These are phyloP conservation scores for Fonsecaea multimorphosa DNA, from an alignment of 2,329 filamentous ascomycete species.

Conservation along the genomic window DNA sequence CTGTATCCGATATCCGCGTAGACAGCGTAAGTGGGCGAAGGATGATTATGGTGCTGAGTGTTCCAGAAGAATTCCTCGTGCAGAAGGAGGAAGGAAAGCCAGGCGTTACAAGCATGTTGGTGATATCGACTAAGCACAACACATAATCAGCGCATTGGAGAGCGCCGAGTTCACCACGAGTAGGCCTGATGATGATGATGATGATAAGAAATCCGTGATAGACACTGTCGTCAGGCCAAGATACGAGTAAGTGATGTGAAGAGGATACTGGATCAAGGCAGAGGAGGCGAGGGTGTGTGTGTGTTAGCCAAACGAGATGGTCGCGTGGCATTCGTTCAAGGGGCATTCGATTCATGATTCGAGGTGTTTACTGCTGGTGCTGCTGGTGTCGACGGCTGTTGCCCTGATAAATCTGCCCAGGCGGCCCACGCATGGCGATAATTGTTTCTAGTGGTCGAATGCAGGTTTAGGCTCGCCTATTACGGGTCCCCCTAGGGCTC, in stretches of 20 bases:
- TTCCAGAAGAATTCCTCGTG: not conserved
- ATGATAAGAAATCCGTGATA: not conserved
- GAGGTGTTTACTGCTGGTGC: not conserved
- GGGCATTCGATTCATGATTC: too few species aligned
- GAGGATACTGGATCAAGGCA: not conserved
- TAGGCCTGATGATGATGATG: not conserved
- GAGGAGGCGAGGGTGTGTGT: not conserved
- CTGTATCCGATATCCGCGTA: not conserved
- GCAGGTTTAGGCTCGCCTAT: conserved; percentile 10
- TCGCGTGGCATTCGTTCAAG: not conserved
- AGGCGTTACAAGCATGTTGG: not conserved
- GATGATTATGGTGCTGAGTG: conserved; percentile 11
- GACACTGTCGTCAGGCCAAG: not conserved
- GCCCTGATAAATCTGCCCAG: not conserved
- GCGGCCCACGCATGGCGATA: conserved; percentile 1
- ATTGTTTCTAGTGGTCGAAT: conserved; percentile 17
- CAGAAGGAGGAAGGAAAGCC: not conserved
- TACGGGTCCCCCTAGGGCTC: too few species aligned
- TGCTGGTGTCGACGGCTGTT: too few species aligned
- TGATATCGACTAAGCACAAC: conserved; percentile 11
- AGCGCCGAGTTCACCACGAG: not conserved
- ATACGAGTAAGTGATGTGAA: not conserved
- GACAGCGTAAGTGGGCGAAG: not conserved
- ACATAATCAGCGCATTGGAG: not conserved
- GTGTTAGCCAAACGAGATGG: not conserved